Base-by-base conservation (phyloP, 2,329 filamentous ascomycete species). In the Rhynchosporium agropyri region DNA sequence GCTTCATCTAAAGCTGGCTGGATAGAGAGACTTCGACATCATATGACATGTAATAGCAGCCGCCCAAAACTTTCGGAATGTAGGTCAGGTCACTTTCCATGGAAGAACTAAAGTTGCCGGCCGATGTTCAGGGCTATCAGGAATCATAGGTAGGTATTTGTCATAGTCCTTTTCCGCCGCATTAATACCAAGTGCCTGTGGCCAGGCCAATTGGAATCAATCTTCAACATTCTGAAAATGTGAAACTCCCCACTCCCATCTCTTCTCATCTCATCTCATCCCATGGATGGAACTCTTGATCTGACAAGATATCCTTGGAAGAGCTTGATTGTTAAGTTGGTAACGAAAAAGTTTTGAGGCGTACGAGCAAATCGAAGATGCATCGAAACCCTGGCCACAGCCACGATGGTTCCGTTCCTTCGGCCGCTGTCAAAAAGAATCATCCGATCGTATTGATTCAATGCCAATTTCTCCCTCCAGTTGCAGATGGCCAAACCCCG, bases 31-130 rank as follows among this genome's bases (percentile, higher is more conserved):
- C 26, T 51, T 42, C 60, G 60, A 13, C 15, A 59, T 66, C 63
- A 62, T 63, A 66, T 67, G 66, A 67, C 58, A 63, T 68, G 66
- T 62, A 36, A 36, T 10, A 66, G 64, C 26, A 59, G n/a, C 40
- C 43, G 36, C 45, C 42, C 40, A 13, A 40, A 57, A 15, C n/a
- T 33, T 40, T 20, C 33, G 28, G 13, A 57, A 10, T 36, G 6
- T 36, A 36, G 6, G 5, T 5, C 1, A 36, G 33, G 33, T 6
- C 33, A 36, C 15, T 4, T 3, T 57, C 26, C 10, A 12, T 57
- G 40, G 54, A 12, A 43, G 26, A 10, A 28, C 26, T 36, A 50
- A 13, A 20, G 29, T 31, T 55, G 42, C 51, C 45, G 60, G 33
- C 33, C 33, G 33, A 36, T 6, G 9, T 36, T 36, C 33, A 36